phyloP scores from a whole-genome alignment of 73 alveolate genomes.

The Blepharisma stoltei region DNA sequence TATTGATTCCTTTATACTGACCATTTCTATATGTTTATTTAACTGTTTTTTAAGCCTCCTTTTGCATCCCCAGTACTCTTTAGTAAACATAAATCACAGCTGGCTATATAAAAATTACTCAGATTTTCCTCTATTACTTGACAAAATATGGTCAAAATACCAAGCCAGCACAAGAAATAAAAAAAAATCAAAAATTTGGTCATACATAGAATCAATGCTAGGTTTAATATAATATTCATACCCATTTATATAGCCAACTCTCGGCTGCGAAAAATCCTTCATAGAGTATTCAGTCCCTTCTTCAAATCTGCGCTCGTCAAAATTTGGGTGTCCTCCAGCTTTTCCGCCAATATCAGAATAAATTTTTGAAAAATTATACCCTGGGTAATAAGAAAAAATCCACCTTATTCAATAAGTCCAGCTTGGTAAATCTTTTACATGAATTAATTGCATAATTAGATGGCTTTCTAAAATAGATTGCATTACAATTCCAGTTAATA shows the following conservation, averaged over 20 bases:
- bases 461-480: constrained; percentile 3
- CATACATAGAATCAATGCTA: neutral
- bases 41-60: constrained; percentile 22
- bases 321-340: constrained; percentile 25
- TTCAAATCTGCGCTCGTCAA: neutral
- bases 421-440: constrained; percentile 16
- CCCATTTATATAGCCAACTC: constrained; percentile 13
- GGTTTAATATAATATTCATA: neutral
- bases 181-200: neutral
- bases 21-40: neutral
- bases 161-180: constrained; percentile 32
- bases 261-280: neutral
- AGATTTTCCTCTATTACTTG: constrained; percentile 45
- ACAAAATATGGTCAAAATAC: constrained; percentile 51
- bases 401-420: neutral
- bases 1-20: neutral
- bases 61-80: constrained; percentile 34
- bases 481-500: constrained; percentile 20
- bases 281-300: constrained; percentile 9
- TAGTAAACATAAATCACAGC: constrained; percentile 40
- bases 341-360: constrained; percentile 9
- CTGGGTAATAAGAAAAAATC: constrained; percentile 27
- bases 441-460: neutral
- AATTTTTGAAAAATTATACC: neutral
- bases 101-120: constrained; percentile 29